phyloP scores from a whole-genome alignment of 1,139 yeast species.

The Wickerhamomyces sp. region DNA sequence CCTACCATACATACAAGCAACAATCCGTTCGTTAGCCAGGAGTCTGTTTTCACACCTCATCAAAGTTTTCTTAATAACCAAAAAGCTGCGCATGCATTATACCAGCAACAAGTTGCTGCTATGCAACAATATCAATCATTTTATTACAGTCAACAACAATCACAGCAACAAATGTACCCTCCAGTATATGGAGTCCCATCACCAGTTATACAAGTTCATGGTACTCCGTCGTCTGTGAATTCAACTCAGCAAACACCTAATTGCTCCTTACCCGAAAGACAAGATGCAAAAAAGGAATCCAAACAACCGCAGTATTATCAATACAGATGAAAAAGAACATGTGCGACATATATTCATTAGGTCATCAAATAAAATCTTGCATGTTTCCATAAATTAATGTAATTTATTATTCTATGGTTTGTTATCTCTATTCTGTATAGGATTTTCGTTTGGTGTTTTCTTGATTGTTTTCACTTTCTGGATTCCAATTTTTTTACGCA shows the following conservation, averaged over 20 bases:
- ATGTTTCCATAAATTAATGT: neutral
- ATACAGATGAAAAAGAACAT: neutral
- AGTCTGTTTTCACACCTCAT: neutral
- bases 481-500: conserved; percentile 23
- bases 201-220: neutral
- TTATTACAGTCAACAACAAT: neutral
- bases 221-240: neutral
- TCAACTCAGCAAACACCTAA: neutral
- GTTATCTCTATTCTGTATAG: neutral
- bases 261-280: neutral
- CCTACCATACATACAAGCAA: neutral
- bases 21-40: neutral
- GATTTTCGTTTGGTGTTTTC: neutral
- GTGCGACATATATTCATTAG: neutral
- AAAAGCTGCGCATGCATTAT: neutral
- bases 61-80: neutral
- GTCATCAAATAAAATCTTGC: too few species aligned
- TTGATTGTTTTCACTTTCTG: conserved; percentile 4
- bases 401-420: neutral
- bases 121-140: neutral
- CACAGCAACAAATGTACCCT: conserved; percentile 2
- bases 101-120: neutral
- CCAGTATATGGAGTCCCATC: neutral
- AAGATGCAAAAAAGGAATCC: neutral
- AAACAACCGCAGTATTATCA: neutral